Base-by-base conservation (phyloP, 495 filamentous ascomycete genomes). In the Penicillium maclennaniae region DNA sequence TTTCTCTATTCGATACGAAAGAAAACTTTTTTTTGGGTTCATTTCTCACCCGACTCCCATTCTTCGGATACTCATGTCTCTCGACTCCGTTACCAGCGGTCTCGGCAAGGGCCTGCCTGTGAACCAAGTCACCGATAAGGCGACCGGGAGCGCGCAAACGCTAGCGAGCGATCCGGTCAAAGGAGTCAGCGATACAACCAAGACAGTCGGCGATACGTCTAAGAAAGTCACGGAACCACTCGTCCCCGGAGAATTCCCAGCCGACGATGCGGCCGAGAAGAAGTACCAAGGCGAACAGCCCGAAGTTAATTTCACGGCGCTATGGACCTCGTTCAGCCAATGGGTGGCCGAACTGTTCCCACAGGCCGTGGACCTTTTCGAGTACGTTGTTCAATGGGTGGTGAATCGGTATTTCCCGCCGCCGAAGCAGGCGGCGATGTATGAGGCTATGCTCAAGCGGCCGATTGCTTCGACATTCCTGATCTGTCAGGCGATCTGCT, bases 401-500 rank as follows among this genome's bases (percentile, higher is more conserved):
- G 52, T 73, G 4, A 43, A 63, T n/a, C 49, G 58, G 52, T 43
- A 65, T 20, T 48, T 73, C 16, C 70, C 70, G 14, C 55, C 60
- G 17, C 59, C 63, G 3, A 65, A 61, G 7, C 69, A 68, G 36
- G 64, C 58, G 3, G 53, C 56, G 3, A 54, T 69, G 34, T 73
- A 69, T 45, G 66, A 72, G 21, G 60, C 60, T 25, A 62, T 64
- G 31, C 28, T 67, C 45, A 60, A 60, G 25, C 55, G 64, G 4
- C 70, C 70, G 1, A 65, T 68, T 9, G 64, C 67, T 1, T 56
- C 67, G 6, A 70, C 67, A 7, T 72, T 73, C 41, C 52, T 72
- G 15, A 51, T 71, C 10, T 72, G 70, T 36, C 69, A 73, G 43
- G 48, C 63, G 38, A 66, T 73, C 27, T 73, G 70, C 47, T 72